Conservation (phyloP, 108 stramenopile genomes). For the Aureococcus anophagefferens region DNA sequence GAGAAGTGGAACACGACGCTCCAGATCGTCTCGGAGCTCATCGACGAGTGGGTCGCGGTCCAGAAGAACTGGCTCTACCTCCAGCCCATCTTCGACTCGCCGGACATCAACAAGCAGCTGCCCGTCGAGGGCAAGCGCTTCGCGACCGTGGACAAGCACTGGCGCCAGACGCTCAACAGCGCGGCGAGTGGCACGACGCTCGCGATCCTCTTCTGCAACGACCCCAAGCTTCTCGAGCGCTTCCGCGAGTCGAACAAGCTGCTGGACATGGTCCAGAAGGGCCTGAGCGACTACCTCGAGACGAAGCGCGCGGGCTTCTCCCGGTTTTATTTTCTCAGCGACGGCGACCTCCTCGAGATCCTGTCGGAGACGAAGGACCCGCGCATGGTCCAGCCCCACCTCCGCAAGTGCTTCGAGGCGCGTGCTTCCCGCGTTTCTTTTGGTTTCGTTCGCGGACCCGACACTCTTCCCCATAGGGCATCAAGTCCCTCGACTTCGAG, state of each 20-base stretch:
- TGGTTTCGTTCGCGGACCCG: too few relatives aligned
- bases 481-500: conserved; percentile 36
- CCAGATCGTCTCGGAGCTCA: conserved; percentile 25
- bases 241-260: conserved; percentile 33
- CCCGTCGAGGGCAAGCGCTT: conserved; percentile 48
- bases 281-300: conserved; percentile 53
- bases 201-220: conserved; percentile 30
- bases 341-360: conserved; percentile 59
- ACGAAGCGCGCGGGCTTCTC: conserved; percentile 57
- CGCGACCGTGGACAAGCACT: conserved; percentile 46
- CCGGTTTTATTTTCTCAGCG: conserved; percentile 54
- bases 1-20: conserved; percentile 35
- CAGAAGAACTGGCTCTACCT: conserved; percentile 55
- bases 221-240: conserved; percentile 27
- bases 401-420: conserved; percentile 60
- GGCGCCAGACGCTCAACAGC: conserved; percentile 34
- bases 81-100: conserved; percentile 54
- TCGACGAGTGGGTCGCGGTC: conserved; percentile 40
- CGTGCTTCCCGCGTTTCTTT: too few relatives aligned
- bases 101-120: conserved; percentile 57
- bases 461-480: too few relatives aligned
- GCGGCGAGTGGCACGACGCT: conserved; percentile 3
- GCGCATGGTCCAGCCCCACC: conserved; percentile 52
- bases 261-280: conserved; percentile 53
- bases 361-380: conserved; percentile 53